Evolutionary conservation across 1,284 basidiomycete species (phyloP).

Genomic region (Farysia itapuensis): DNA sequence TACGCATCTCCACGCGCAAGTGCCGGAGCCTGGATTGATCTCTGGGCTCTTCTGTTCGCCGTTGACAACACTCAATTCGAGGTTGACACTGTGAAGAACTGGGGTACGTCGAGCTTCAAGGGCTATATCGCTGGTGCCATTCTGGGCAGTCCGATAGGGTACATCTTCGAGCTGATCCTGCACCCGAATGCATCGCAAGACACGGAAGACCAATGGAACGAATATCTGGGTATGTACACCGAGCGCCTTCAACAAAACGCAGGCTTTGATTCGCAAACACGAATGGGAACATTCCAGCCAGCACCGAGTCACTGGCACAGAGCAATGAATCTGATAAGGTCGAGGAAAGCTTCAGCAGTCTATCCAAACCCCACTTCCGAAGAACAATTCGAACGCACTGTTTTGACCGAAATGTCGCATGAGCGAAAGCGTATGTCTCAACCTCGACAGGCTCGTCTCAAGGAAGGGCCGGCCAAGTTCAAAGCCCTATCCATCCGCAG

Average conservation of each 20-base stretch:
- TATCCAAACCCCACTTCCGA: conserved; percentile 30
- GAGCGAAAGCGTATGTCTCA: not conserved
- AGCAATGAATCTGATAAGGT: conserved; percentile 18
- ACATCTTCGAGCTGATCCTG: conserved; percentile 42
- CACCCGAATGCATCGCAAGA: conserved; percentile 42
- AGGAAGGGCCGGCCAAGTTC: conserved; percentile 43
- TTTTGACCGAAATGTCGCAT: conserved; percentile 17
- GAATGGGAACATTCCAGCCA: conserved; percentile 47
- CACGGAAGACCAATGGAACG: conserved; percentile 48
- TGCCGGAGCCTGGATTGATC: conserved; percentile 44
- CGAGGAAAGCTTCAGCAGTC: conserved; percentile 14
- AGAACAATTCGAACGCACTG: conserved; percentile 14
- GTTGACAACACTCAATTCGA: conserved; percentile 15
- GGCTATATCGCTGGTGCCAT: conserved; percentile 50
- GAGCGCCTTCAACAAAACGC: conserved; percentile 25
- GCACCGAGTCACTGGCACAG: conserved; percentile 32
- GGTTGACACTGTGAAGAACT: conserved; percentile 20
- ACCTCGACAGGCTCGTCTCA: conserved; percentile 3
- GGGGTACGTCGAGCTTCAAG: conserved; percentile 49
- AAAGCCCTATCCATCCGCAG: conserved; percentile 17
- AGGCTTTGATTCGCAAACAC: conserved; percentile 2
- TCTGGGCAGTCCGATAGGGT: conserved; percentile 30
- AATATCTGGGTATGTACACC: conserved; percentile 46
- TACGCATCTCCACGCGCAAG: conserved; percentile 35
- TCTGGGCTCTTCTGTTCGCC: conserved; percentile 45